Evolutionary conservation across 2,329 filamentous ascomycete species (phyloP).

Genomic region (Fusarium sulawesiense): DNA sequence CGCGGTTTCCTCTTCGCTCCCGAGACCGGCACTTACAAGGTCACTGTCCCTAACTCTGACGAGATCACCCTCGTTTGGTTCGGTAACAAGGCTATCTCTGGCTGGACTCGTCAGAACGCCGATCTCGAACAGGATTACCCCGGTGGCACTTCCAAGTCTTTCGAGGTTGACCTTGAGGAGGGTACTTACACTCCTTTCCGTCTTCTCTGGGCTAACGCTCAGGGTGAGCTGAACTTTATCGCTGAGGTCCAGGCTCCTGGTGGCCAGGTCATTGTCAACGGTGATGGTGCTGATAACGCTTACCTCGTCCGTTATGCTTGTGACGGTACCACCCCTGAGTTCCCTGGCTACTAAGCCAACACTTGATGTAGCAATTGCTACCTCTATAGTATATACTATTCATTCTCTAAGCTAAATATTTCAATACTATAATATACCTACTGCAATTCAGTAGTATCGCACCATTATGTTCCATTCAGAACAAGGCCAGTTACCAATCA

Average conservation of each 20-base stretch:
- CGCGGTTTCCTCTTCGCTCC: constrained; percentile 7
- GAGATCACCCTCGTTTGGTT: constrained; percentile 23
- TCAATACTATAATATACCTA: background rate
- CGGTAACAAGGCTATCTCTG: background rate
- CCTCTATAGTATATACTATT: background rate
- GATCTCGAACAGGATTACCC: constrained; percentile 21
- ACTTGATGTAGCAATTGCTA: background rate
- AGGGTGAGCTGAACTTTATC: constrained; percentile 16
- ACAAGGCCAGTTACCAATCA: too few relatives aligned
- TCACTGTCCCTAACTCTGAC: constrained; percentile 17
- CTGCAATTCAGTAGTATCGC: background rate
- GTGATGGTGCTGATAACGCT: constrained; percentile 2
- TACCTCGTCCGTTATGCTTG: constrained; percentile 12
- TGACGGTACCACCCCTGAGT: background rate
- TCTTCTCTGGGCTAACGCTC: constrained; percentile 18
- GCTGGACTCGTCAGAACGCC: background rate
- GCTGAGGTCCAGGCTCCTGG: constrained; percentile 11
- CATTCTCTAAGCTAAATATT: background rate
- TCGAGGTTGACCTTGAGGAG: background rate
- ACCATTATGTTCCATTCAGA: background rate
- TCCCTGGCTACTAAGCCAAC: background rate
- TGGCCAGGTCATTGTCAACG: constrained; percentile 6
- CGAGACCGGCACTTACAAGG: background rate
- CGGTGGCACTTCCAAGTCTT: constrained; percentile 1
- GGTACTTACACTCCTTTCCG: constrained; percentile 20